Percentiles rank a stretch among this genome's conserved stretches.
phyloP scores from a whole-genome alignment of 768 basidiomycete species.

The Pleurotus pulmonarius region DNA sequence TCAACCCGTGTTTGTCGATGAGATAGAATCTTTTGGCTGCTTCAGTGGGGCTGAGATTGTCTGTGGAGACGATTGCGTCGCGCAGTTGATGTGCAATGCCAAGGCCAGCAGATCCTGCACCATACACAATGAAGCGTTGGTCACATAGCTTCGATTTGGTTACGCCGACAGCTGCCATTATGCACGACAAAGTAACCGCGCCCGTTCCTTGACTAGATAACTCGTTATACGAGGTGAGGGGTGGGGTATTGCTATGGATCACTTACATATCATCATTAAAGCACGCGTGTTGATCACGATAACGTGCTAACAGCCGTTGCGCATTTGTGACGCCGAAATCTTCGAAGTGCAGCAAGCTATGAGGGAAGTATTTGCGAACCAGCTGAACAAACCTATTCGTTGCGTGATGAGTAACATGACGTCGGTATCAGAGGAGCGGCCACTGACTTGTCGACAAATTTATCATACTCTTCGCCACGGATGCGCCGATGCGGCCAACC shows the following conservation, averaged over 20 bases:
- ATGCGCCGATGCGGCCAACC: slow-evolving; percentile 73
- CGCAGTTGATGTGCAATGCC: slow-evolving; percentile 77
- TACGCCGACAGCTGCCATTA: slow-evolving; percentile 66
- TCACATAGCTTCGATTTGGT: slow-evolving; percentile 63
- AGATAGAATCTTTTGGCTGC: slow-evolving; percentile 70
- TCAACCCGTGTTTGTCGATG: slow-evolving; percentile 64
- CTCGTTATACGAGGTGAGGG: neutral
- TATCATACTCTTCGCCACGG: slow-evolving; percentile 69
- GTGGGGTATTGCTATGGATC: neutral
- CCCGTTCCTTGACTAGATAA: slow-evolving; percentile 65
- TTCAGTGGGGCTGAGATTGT: slow-evolving; percentile 47
- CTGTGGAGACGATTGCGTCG: slow-evolving; percentile 64
- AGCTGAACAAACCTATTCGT: slow-evolving; percentile 64
- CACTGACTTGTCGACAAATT: slow-evolving; percentile 68
- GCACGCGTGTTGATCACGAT: slow-evolving; percentile 56
- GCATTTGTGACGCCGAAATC: slow-evolving; percentile 83
- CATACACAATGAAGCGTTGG: slow-evolving; percentile 77
- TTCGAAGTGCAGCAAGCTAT: slow-evolving; percentile 75
- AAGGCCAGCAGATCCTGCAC: slow-evolving; percentile 78
- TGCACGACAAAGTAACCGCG: slow-evolving; percentile 66
- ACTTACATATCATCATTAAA: slow-evolving; percentile 85
- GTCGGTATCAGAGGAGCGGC: neutral
- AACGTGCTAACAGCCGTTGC: slow-evolving; percentile 58
- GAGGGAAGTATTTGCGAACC: slow-evolving; percentile 66
- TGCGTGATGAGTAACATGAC: neutral